Evolutionary conservation across 2,329 filamentous ascomycete species (phyloP).

Genomic region (Verticillium albo-atrum): DNA sequence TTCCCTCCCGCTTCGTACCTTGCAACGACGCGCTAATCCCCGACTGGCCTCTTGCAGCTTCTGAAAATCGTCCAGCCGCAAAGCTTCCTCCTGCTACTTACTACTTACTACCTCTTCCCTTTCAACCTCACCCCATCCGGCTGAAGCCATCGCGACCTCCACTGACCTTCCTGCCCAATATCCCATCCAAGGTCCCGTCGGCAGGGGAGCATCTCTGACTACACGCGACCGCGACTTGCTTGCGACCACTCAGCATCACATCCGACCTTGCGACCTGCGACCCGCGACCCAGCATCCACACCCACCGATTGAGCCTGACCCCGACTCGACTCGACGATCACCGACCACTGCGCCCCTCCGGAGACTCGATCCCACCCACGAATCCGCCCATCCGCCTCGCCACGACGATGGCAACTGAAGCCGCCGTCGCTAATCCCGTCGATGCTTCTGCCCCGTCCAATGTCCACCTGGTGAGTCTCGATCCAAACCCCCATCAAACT

Average conservation of each 20-base stretch:
- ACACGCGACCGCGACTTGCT: too few species aligned
- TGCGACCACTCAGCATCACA: too few species aligned
- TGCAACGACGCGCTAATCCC: conserved; percentile 25
- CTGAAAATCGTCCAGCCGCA: conserved; percentile 18
- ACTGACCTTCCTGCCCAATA: conserved; percentile 1
- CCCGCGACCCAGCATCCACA: too few species aligned
- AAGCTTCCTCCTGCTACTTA: conserved; percentile 6
- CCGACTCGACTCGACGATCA: too few species aligned
- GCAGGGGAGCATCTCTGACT: too few species aligned
- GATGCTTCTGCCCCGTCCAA: conserved; percentile 45
- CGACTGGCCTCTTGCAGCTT: conserved; percentile 23
- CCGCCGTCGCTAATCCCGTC: conserved; percentile 47
- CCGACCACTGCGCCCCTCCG: conserved; percentile 2
- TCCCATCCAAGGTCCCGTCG: background rate
- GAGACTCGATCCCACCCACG: conserved; percentile 10
- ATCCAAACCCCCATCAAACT: too few species aligned
- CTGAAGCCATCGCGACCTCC: conserved; percentile 3
- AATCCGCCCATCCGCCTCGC: background rate
- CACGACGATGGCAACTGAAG: conserved; percentile 59
- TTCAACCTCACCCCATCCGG: background rate
- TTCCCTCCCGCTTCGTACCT: background rate
- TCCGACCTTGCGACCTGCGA: conserved; percentile 5
- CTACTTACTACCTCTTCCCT: conserved; percentile 9
- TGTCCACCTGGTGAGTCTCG: conserved; percentile 37
- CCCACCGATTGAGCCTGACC: background rate